A percentile compares a stretch with the other conserved stretches of the same genome.
These are phyloP conservation scores for Leucoagaricus sp. DNA, from an alignment of 1,284 basidiomycete genomes.

Conservation along the genomic window DNA sequence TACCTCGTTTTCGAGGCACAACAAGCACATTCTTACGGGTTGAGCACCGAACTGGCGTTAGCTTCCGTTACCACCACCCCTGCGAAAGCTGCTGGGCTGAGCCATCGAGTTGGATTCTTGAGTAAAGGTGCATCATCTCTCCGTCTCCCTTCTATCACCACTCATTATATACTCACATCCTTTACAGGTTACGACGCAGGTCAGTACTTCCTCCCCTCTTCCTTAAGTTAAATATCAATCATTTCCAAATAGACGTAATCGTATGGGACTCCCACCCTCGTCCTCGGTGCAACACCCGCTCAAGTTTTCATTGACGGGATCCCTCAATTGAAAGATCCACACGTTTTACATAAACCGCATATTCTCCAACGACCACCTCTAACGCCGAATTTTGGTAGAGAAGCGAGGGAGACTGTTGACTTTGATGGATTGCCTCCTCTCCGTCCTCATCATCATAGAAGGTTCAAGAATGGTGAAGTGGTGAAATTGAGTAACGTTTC, in stretches of 20 bases:
- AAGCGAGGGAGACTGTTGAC: constrained; percentile 34
- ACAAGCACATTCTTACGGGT: constrained; percentile 69
- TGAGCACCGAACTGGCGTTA: constrained; percentile 49
- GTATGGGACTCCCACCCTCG: constrained; percentile 70
- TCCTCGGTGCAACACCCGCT: constrained; percentile 61
- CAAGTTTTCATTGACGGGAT: no score
- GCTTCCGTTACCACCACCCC: constrained; percentile 68
- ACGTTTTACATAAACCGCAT: constrained; percentile 44
- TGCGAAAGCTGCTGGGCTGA: constrained; percentile 64
- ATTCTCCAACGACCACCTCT: constrained; percentile 36
- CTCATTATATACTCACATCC: no score
- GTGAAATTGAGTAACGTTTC: no score
- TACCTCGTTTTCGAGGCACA: constrained; percentile 76
- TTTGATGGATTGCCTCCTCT: constrained; percentile 65
- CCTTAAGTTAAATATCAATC: no score
- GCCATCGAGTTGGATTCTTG: no score
- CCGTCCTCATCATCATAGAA: constrained; percentile 27
- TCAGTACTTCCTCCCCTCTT: no score
- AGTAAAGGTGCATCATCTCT: no score
- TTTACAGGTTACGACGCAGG: no score
- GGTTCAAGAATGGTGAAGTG: constrained; percentile 23
- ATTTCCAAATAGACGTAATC: constrained; percentile 47
- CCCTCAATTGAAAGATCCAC: no score
- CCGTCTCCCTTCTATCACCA: no score
- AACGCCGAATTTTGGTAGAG: constrained; percentile 33